Evolutionary conservation across 1,139 yeast species (phyloP).

Genomic region (Suhomyces atakaporum): DNA sequence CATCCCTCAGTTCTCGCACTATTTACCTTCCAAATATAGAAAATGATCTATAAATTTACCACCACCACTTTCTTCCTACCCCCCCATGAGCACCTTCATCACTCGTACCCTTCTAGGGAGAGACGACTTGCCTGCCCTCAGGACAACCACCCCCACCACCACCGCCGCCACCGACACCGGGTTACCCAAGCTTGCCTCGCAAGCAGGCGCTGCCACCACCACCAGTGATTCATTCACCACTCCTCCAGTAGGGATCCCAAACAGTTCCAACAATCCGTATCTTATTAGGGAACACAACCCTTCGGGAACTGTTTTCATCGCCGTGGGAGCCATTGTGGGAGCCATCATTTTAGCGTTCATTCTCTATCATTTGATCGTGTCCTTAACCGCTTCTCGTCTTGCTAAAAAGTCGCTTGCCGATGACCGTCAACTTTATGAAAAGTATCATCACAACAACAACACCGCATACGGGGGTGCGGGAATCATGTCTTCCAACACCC

Average conservation of each 20-base stretch:
- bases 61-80: constrained; percentile 2
- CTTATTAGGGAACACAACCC: constrained; percentile 54
- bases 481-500: constrained; percentile 23
- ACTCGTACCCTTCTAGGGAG: constrained; percentile 6
- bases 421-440: constrained; percentile 41
- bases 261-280: constrained; percentile 57
- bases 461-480: constrained; percentile 35
- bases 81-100: constrained; percentile 7
- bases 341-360: constrained; percentile 51
- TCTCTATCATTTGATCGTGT: constrained; percentile 38
- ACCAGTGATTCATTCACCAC: constrained; percentile 37
- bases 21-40: constrained; percentile 14
- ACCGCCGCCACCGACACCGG: constrained; percentile 7
- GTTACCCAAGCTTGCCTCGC: constrained; percentile 4
- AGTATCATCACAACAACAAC: constrained; percentile 38
- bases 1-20: constrained; percentile 5
- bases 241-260: constrained; percentile 67
- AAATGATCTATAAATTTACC: constrained; percentile 3
- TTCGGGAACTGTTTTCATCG: constrained; percentile 78
- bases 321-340: constrained; percentile 70
- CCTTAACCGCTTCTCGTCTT: constrained; percentile 39
- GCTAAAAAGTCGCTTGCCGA: constrained; percentile 38
- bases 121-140: constrained; percentile 11
- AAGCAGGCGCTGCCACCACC: constrained; percentile 19
- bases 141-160: constrained; percentile 10